Conservation (phyloP, 78 protist genomes). For the Kipferlia bialata region DNA sequence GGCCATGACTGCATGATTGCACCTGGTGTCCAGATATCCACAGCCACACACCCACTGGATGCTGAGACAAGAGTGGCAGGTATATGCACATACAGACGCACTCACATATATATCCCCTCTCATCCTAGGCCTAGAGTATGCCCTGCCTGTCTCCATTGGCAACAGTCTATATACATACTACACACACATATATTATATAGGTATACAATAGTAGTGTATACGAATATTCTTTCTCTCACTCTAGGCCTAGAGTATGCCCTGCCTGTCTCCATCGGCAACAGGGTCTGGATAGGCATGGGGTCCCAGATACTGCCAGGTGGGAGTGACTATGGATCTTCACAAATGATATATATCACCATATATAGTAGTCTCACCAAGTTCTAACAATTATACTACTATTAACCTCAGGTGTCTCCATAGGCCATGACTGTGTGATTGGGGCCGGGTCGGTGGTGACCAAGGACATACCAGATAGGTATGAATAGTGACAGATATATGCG, state of each 20-base stretch:
- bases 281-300: slow-evolving; percentile 28
- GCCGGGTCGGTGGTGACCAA: slow-evolving; percentile 53
- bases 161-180: no score
- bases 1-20: slow-evolving; percentile 37
- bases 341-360: no score
- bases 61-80: slow-evolving; percentile 6
- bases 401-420: slow-evolving; percentile 48
- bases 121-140: slow-evolving; percentile 35
- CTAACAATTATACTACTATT: no score
- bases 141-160: slow-evolving; percentile 21
- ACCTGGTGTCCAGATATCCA: slow-evolving; percentile 35
- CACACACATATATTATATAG: no score
- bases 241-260: slow-evolving; percentile 26
- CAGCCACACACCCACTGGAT: slow-evolving; percentile 50
- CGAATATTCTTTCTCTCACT: no score
- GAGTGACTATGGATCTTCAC: no score
- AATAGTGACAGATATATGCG: no score
- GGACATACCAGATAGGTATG: slow-evolving; percentile 27
- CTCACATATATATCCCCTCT: no score
- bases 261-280: slow-evolving; percentile 25
- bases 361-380: no score
- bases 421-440: slow-evolving; percentile 32
- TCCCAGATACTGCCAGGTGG: slow-evolving; percentile 27
- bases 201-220: no score
- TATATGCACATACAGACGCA: no score